These are phyloP conservation scores for Yamadazyma laniorum DNA, from an alignment of 805 yeast species.

Conservation along the genomic window DNA sequence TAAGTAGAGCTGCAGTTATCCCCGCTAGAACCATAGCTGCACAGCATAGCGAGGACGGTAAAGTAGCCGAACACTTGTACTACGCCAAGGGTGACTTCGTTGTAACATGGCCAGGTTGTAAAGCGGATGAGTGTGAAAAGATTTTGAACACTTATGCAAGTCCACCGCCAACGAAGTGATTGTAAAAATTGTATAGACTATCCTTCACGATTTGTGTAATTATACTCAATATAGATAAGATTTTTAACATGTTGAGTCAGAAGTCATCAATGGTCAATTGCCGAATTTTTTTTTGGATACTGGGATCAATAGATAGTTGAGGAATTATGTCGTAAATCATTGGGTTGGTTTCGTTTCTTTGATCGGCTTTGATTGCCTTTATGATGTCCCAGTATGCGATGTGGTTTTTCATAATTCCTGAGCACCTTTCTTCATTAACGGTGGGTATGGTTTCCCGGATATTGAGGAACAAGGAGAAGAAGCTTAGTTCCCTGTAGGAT, in stretches of 20 bases:
- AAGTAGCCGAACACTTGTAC: conserved; percentile 36
- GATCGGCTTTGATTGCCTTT: conserved; percentile 13
- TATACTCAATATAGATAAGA: no score
- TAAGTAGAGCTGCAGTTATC: conserved; percentile 71
- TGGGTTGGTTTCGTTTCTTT: conserved; percentile 13
- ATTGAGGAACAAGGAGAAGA: conserved; percentile 55
- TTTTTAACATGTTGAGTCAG: no score
- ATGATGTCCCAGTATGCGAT: conserved; percentile 30
- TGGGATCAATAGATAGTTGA: not conserved
- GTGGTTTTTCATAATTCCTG: conserved; percentile 29
- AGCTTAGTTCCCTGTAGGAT: conserved; percentile 74
- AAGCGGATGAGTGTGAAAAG: conserved; percentile 49
- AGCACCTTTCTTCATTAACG: conserved; percentile 49
- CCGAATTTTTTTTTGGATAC: not conserved
- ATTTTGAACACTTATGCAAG: conserved; percentile 33
- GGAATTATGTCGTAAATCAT: conserved; percentile 9
- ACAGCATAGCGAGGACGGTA: conserved; percentile 23
- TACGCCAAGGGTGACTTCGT: conserved; percentile 68
- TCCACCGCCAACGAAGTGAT: no score
- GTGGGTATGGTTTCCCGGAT: conserved; percentile 71
- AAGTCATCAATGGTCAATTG: conserved; percentile 3
- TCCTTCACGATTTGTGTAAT: no score
- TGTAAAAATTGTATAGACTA: not conserved
- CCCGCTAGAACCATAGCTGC: conserved; percentile 46
- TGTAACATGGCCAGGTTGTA: conserved; percentile 60